Base-by-base conservation (phyloP, 305 asterid genomes). In the Galium porrigens region DNA sequence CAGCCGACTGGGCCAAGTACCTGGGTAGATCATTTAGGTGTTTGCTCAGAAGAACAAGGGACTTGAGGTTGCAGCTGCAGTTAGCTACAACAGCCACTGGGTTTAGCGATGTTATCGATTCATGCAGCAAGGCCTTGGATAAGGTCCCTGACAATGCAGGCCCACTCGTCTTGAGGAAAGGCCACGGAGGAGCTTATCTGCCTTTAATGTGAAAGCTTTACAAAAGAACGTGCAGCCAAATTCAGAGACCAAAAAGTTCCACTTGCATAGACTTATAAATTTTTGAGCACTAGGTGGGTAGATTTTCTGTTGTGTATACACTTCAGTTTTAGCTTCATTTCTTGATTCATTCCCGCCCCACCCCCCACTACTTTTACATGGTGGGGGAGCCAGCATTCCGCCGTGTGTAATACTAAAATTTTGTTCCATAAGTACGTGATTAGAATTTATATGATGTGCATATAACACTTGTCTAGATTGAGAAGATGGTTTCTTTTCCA, bases 161-260 rank as follows among this genome's bases (percentile, higher is more conserved):
- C 15, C 99, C 97, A 32, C 99, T 89, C 71, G 90, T 92, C 72
- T 73, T 92, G 81, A 87, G 97, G 77, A 92, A 87, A 79, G 97
- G 99, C 42, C 97, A 92, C 59, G 99, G 99, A 49, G 99, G 99
- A 59, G 97, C 81, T 20, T 92, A 92, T 76, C 97, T 89, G 46
- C 99, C 99, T 69, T 82, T 92, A 66, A 92, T 92, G 99, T 92
- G 51, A 81, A 78, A 70, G 39, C 67, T 51, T 20, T 22, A 12
- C 44, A 30, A 61, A 46, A n/a, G 41, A 29, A 55, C 65, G 63
- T 66, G 46, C 51, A 57, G 11, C 52, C 25, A 44, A 2, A 17
- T 39, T 27, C 64, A 52, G 6, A 17, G 18, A 10, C 34, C 22
- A 25, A 32, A 52, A 14, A 20, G 27, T 33, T 44, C 49, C 4